Evolutionary conservation across 1,284 basidiomycete species (phyloP).

Genomic region (Leccinum pachyderme): DNA sequence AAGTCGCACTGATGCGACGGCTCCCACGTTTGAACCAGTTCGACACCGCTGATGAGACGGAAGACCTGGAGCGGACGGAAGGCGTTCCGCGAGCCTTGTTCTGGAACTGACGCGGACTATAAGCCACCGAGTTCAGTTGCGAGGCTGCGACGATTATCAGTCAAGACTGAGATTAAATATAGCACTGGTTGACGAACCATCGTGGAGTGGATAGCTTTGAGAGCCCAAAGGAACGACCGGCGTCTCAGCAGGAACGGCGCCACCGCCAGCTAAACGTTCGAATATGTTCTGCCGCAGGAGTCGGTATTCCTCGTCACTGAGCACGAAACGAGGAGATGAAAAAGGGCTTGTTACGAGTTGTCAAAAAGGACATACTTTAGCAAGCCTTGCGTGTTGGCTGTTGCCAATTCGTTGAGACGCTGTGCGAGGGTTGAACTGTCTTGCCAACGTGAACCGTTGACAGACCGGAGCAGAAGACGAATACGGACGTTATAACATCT

Average conservation of each 20-base stretch:
- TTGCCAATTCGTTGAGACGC: constrained; percentile 72
- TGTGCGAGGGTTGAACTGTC: constrained; percentile 69
- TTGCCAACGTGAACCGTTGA: constrained; percentile 16
- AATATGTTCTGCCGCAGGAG: constrained; percentile 35
- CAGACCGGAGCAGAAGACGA: constrained; percentile 12
- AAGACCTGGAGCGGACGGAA: constrained; percentile 60
- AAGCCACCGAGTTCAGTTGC: constrained; percentile 32
- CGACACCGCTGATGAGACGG: constrained; percentile 58
- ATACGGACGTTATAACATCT: constrained; percentile 66
- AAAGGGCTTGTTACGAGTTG: constrained; percentile 1
- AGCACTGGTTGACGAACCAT: constrained; percentile 8
- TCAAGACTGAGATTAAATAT: background rate
- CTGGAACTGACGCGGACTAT: constrained; percentile 50
- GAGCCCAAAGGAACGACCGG: constrained; percentile 52
- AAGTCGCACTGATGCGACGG: constrained; percentile 44
- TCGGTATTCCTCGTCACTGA: constrained; percentile 61
- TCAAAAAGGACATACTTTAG: constrained; percentile 53
- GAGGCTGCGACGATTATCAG: constrained; percentile 22
- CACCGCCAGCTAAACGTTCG: constrained; percentile 61
- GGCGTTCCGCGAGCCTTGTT: constrained; percentile 50
- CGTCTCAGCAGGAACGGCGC: constrained; percentile 56
- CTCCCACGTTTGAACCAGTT: constrained; percentile 56
- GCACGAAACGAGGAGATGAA: constrained; percentile 13
- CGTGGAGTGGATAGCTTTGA: constrained; percentile 18
- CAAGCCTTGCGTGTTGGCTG: constrained; percentile 72